phyloP scores from a whole-genome alignment of 306 rosid species.

The Lathyrus aphaca region DNA sequence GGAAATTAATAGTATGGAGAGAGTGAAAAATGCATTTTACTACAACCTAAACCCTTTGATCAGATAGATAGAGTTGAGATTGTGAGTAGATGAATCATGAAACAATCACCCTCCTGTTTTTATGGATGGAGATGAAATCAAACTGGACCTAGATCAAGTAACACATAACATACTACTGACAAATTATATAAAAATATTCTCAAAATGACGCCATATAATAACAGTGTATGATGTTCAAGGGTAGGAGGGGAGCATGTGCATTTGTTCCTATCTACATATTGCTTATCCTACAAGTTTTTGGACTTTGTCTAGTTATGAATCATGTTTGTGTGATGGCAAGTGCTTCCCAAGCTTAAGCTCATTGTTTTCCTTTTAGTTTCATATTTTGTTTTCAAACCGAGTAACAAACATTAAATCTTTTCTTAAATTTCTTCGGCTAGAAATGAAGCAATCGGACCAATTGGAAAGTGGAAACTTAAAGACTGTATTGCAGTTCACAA shows the following conservation, averaged over 20 bases:
- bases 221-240: not conserved
- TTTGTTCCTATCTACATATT: not conserved
- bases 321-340: conserved; percentile 9
- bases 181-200: not conserved
- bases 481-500: conserved; percentile 79
- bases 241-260: not conserved
- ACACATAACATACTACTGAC: not conserved
- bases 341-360: conserved; percentile 5
- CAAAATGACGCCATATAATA: not conserved
- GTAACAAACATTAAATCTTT: conserved; percentile 27
- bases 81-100: not conserved
- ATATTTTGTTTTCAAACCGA: not conserved
- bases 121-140: not conserved
- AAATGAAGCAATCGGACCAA: conserved; percentile 74
- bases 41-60: not conserved
- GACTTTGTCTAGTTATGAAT: not conserved
- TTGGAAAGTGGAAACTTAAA: conserved; percentile 73
- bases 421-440: conserved; percentile 43
- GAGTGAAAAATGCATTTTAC: not conserved
- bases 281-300: not conserved
- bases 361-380: conserved; percentile 25
- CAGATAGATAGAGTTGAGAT: not conserved
- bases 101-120: too few relatives aligned
- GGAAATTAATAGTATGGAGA: too few relatives aligned
- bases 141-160: not conserved